A percentile compares a stretch with the other conserved stretches of the same genome.
Evolutionary conservation across 164 flowering plant genomes (phyloP).

Genomic region (Sedum album): DNA sequence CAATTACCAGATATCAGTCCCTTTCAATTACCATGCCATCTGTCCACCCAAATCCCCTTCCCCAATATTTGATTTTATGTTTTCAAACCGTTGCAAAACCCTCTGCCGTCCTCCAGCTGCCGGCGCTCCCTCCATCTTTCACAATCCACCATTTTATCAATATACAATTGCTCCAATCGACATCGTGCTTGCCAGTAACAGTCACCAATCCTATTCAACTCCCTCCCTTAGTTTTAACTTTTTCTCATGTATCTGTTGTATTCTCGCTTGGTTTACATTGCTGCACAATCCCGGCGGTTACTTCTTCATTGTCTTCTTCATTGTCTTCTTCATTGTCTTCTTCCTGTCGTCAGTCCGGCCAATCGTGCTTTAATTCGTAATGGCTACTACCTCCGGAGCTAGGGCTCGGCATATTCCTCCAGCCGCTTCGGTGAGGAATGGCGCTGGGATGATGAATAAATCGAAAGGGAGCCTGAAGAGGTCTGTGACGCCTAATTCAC

Average conservation of each 20-base stretch:
- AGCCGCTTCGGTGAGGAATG: not conserved
- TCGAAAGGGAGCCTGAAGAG: not conserved
- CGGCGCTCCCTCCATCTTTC: not conserved
- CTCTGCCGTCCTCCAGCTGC: slow-evolving; percentile 1
- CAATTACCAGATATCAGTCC: not conserved
- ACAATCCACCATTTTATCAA: not conserved
- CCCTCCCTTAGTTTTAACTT: not conserved
- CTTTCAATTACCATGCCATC: not conserved
- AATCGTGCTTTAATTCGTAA: not conserved
- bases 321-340: not conserved
- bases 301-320: not conserved
- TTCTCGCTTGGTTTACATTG: not conserved
- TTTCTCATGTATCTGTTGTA: not conserved
- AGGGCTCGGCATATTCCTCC: not conserved
- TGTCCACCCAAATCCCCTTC: not conserved
- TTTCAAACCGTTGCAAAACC: not conserved
- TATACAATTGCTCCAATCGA: not conserved
- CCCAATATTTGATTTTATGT: not conserved
- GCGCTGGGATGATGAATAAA: not conserved
- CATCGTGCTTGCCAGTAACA: slow-evolving; percentile 2
- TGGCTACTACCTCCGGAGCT: slow-evolving; percentile 7
- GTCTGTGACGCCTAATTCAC: slow-evolving; percentile 5
- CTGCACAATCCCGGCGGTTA: not conserved
- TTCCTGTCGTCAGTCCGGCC: not conserved
- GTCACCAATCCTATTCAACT: not conserved